Evolutionary conservation across 768 basidiomycete genomes (phyloP).

Genomic region (Rossbeevera mucosa): DNA sequence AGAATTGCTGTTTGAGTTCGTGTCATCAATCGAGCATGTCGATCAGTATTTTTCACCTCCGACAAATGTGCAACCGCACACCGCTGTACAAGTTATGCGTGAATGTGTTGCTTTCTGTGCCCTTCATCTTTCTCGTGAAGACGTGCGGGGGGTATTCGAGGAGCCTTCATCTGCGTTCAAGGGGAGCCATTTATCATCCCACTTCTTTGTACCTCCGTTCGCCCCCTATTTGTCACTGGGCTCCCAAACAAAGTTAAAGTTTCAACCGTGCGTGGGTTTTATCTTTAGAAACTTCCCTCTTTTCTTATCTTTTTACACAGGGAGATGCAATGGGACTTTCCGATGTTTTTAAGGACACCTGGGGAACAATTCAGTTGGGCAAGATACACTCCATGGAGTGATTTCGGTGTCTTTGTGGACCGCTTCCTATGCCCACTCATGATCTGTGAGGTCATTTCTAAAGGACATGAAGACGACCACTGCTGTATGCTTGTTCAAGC

Average conservation of each 20-base stretch:
- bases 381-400: background rate
- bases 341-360: background rate
- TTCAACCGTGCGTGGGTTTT: background rate
- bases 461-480: background rate
- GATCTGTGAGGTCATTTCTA: background rate
- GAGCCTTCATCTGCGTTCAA: background rate
- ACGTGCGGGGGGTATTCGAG: background rate
- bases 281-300: too few species aligned
- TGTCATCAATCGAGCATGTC: background rate
- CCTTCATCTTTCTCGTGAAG: background rate
- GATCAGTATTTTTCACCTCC: too few species aligned
- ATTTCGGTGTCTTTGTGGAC: background rate
- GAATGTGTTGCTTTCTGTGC: background rate
- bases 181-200: background rate
- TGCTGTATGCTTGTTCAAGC: background rate
- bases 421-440: background rate
- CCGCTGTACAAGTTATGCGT: background rate
- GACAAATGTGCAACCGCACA: too few species aligned
- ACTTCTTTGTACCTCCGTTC: background rate
- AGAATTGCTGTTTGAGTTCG: background rate
- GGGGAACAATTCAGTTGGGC: background rate
- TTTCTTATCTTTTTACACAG: background rate
- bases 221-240: background rate
- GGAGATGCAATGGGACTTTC: background rate
- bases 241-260: background rate